Conservation (phyloP, 257 asterid genomes). For the Nicotiana knightiana region DNA sequence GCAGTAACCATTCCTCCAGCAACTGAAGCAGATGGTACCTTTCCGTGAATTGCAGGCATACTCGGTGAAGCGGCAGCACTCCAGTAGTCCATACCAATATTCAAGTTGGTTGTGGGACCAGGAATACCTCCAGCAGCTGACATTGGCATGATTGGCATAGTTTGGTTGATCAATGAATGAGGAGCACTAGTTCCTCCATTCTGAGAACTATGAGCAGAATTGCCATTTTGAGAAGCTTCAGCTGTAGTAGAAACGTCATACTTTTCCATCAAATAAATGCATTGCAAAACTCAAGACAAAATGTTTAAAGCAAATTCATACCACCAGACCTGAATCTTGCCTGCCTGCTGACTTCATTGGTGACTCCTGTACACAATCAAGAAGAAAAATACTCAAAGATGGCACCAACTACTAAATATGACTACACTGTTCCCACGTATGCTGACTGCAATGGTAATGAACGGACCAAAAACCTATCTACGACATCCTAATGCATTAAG, state of each 20-base stretch:
- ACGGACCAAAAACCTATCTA: not conserved
- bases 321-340: slow-evolving; percentile 49
- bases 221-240: slow-evolving; percentile 63
- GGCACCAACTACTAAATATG: slow-evolving; percentile 5
- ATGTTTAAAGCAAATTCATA: slow-evolving; percentile 6
- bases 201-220: slow-evolving; percentile 48
- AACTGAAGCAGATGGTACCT: slow-evolving; percentile 51
- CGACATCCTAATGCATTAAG: not conserved
- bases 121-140: slow-evolving; percentile 59
- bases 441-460: not conserved
- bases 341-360: slow-evolving; percentile 45
- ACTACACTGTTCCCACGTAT: not conserved
- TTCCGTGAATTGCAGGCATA: slow-evolving; percentile 59
- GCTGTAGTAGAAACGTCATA: slow-evolving; percentile 34
- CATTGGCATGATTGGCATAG: slow-evolving; percentile 39
- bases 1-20: slow-evolving; percentile 47
- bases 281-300: not conserved
- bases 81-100: slow-evolving; percentile 94
- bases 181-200: slow-evolving; percentile 53
- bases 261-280: slow-evolving; percentile 12
- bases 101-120: slow-evolving; percentile 85
- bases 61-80: slow-evolving; percentile 50
- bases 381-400: slow-evolving; percentile 13
- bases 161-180: slow-evolving; percentile 39
- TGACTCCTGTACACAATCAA: slow-evolving; percentile 35